Conservation (phyloP, 2,329 filamentous ascomycete species). For the Elsinoe batatas region DNA sequence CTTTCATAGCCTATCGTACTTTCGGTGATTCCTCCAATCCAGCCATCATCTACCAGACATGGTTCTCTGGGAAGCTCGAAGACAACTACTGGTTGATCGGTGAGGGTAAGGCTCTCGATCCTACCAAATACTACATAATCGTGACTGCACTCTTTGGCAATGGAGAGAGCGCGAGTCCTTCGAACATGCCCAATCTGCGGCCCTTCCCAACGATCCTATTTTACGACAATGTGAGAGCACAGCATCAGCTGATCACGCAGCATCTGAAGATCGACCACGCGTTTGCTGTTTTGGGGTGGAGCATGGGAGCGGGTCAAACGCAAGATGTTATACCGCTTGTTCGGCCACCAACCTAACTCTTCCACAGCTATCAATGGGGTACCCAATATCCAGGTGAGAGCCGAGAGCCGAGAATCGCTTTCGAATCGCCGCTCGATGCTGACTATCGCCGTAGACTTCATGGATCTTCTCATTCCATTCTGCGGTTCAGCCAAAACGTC, state of each 20-base stretch:
- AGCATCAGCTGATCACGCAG: conserved; percentile 56
- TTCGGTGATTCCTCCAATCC: conserved; percentile 54
- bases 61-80: conserved; percentile 61
- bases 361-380: conserved; percentile 25
- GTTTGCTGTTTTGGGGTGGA: conserved; percentile 57
- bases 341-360: neutral
- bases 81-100: conserved; percentile 70
- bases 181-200: conserved; percentile 44
- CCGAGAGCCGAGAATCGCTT: conserved; percentile 8
- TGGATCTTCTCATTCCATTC: conserved; percentile 56
- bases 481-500: conserved; percentile 56
- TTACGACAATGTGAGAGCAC: conserved; percentile 60
- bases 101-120: conserved; percentile 53
- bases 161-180: conserved; percentile 57
- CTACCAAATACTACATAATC: conserved; percentile 57
- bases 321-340: conserved; percentile 39
- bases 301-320: conserved; percentile 59
- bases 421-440: conserved; percentile 32
- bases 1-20: conserved; percentile 67
- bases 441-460: conserved; percentile 45
- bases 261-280: conserved; percentile 51
- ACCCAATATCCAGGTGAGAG: conserved; percentile 25
- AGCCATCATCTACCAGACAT: conserved; percentile 65
- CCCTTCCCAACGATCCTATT: conserved; percentile 55
- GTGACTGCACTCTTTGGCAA: conserved; percentile 61